phyloP scores from a whole-genome alignment of 441 rosid genomes.

The Populus tomentosa region DNA sequence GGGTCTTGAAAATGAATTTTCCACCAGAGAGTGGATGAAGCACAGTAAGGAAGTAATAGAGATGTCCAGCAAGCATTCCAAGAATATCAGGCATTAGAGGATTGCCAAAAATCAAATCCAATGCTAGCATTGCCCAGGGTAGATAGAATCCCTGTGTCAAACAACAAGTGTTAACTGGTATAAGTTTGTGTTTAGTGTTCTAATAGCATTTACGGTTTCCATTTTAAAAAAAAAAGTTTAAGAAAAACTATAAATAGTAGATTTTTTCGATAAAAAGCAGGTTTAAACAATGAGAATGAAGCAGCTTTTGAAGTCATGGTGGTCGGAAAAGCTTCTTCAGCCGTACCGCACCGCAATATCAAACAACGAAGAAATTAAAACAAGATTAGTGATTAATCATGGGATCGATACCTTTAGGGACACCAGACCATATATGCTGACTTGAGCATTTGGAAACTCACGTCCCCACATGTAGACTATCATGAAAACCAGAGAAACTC shows the following conservation, averaged over 20 bases:
- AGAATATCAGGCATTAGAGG: conserved; percentile 54
- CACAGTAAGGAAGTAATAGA: conserved; percentile 55
- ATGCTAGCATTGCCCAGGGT: conserved; percentile 64
- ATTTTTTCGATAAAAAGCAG: too few relatives aligned
- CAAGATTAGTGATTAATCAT: not conserved
- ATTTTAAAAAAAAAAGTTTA: not conserved
- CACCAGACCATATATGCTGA: conserved; percentile 53
- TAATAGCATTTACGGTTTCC: too few relatives aligned
- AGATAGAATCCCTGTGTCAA: conserved; percentile 52
- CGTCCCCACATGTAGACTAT: conserved; percentile 56
- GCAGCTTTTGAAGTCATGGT: too few relatives aligned
- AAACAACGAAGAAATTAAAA: not conserved
- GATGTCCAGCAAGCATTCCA: conserved; percentile 62
- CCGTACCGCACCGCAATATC: too few relatives aligned
- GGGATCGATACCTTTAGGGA: conserved; percentile 41
- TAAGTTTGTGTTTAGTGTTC: too few relatives aligned
- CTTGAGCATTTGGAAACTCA: conserved; percentile 51
- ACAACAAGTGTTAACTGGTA: not conserved
- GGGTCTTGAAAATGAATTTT: conserved; percentile 45
- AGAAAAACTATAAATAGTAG: too few relatives aligned
- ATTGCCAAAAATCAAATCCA: conserved; percentile 52
- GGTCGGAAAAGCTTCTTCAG: too few relatives aligned
- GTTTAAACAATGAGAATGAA: too few relatives aligned
- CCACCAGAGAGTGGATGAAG: conserved; percentile 68
- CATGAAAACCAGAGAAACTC: conserved; percentile 58